Conservation (phyloP, 2,329 filamentous ascomycete species). For the Pseudopyrenochaeta lycopersici region DNA sequence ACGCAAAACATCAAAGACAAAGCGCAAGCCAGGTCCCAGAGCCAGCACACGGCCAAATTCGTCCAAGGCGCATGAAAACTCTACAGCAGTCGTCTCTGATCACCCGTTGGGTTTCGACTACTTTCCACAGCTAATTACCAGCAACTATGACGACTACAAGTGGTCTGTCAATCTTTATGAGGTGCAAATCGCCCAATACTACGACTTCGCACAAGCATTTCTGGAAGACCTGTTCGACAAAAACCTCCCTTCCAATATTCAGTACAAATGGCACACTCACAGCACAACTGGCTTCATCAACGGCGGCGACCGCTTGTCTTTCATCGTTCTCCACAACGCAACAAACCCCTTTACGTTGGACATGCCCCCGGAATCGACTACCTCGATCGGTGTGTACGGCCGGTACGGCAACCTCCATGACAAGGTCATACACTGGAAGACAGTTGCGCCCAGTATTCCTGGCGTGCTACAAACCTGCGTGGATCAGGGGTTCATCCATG, state of each 20-base stretch:
- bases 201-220: constrained; percentile 20
- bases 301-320: constrained; percentile 17
- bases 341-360: constrained; percentile 26
- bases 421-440: constrained; percentile 37
- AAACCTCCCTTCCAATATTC: constrained; percentile 8
- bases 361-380: constrained; percentile 8
- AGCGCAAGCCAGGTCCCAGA: not conserved
- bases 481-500: not conserved
- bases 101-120: constrained; percentile 5
- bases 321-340: constrained; percentile 43
- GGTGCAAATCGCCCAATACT: constrained; percentile 14
- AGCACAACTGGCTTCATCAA: constrained; percentile 34
- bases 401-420: constrained; percentile 20
- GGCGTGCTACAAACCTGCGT: constrained; percentile 2
- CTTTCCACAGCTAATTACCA: constrained; percentile 22
- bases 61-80: not conserved
- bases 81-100: not conserved
- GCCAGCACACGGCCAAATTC: not conserved
- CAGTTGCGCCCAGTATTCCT: constrained; percentile 16
- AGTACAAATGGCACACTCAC: constrained; percentile 22
- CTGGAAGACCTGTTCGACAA: constrained; percentile 13
- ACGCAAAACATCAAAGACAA: not conserved
- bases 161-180: constrained; percentile 32
- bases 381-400: constrained; percentile 36
- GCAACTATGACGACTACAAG: constrained; percentile 30